Evolutionary conservation across 352 stramenopile species (phyloP).

Genomic region (Phytophthora foliorum): DNA sequence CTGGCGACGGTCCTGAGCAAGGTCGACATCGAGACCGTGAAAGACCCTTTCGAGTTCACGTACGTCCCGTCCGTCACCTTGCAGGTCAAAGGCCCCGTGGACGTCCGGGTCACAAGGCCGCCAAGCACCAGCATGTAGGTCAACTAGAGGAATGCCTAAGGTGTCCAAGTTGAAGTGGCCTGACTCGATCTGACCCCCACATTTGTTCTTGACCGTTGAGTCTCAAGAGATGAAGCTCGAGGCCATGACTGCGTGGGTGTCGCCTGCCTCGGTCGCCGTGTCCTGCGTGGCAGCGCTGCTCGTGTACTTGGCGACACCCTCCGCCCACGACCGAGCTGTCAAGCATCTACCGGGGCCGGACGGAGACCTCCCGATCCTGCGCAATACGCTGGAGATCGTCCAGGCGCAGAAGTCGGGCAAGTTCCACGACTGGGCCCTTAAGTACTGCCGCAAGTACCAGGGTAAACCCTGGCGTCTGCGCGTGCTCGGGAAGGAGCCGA

Average conservation of each 20-base stretch:
- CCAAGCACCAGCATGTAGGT: constrained; percentile 6
- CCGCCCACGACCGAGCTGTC: constrained; percentile 38
- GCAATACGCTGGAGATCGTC: constrained; percentile 64
- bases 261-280: constrained; percentile 21
- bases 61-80: constrained; percentile 63
- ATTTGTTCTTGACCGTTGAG: not conserved
- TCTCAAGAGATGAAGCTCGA: constrained; percentile 29
- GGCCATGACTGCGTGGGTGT: constrained; percentile 15
- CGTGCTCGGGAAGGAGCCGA: constrained; percentile 43
- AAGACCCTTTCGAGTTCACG: constrained; percentile 43
- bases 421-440: constrained; percentile 62
- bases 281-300: constrained; percentile 39
- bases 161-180: constrained; percentile 20
- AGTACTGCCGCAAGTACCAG: constrained; percentile 52
- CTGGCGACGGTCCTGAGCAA: constrained; percentile 60
- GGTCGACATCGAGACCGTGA: constrained; percentile 51
- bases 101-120: constrained; percentile 21
- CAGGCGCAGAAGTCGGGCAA: constrained; percentile 46
- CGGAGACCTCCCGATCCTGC: constrained; percentile 50
- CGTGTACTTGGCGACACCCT: constrained; percentile 40
- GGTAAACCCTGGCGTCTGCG: constrained; percentile 58
- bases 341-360: constrained; percentile 45
- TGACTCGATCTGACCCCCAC: constrained; percentile 4
- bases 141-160: not conserved
- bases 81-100: constrained; percentile 46